Percentiles rank a stretch among this genome's conserved stretches.
Conservation (phyloP, 1,139 yeast species). For the Pneumocystis oryctolagi region DNA sequence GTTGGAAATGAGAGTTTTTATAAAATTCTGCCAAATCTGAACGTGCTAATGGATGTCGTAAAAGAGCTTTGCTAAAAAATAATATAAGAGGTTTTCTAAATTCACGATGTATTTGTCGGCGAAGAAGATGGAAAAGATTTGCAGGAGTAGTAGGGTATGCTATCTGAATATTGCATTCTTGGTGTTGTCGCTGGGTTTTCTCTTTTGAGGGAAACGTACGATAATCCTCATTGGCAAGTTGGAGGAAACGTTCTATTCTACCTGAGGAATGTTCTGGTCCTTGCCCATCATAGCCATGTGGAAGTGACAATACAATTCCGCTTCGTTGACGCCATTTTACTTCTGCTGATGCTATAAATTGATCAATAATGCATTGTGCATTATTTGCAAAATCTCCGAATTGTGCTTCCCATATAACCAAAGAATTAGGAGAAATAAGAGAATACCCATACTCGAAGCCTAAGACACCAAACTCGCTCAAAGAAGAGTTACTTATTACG, state of each 20-base stretch:
- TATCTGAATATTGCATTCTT: slow-evolving; percentile 94
- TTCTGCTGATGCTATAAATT: slow-evolving; percentile 93
- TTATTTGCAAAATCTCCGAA: slow-evolving; percentile 99
- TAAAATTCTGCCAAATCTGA: slow-evolving; percentile 72
- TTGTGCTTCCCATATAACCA: slow-evolving; percentile 99
- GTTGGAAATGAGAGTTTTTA: slow-evolving; percentile 81
- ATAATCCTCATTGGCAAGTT: slow-evolving; percentile 89
- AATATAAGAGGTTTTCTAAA: slow-evolving; percentile 78
- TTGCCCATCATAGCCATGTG: slow-evolving; percentile 99
- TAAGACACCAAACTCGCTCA: slow-evolving; percentile 97
- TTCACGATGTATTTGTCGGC: slow-evolving; percentile 99
- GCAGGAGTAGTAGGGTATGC: slow-evolving; percentile 98
- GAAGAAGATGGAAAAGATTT: slow-evolving; percentile 84
- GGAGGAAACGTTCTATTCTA: slow-evolving; percentile 92
- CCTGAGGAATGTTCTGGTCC: slow-evolving; percentile 99
- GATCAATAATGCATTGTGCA: slow-evolving; percentile 95
- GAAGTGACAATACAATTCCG: slow-evolving; percentile 85
- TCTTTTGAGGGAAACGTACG: slow-evolving; percentile 82
- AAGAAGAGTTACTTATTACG: slow-evolving; percentile 84
- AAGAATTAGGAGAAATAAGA: slow-evolving; percentile 88
- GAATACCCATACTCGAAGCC: slow-evolving; percentile 99
- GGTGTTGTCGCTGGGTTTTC: slow-evolving; percentile 91
- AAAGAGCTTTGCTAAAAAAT: slow-evolving; percentile 82
- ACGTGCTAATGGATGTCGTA: slow-evolving; percentile 96
- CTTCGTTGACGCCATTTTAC: slow-evolving; percentile 98